These are phyloP conservation scores for Phytophthora megakarya DNA, from an alignment of 352 stramenopile genomes.

Conservation along the genomic window DNA sequence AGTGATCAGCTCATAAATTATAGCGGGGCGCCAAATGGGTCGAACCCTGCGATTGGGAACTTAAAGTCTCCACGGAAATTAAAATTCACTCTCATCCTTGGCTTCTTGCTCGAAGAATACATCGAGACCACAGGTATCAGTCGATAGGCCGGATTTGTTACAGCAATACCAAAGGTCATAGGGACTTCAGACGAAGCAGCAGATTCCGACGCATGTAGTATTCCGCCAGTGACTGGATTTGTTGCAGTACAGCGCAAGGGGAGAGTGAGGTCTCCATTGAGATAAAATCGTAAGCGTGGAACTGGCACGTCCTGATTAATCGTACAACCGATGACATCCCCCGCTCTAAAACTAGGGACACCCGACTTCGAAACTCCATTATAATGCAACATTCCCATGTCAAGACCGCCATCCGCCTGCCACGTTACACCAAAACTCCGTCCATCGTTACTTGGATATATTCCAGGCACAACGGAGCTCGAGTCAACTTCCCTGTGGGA, in stretches of 20 bases:
- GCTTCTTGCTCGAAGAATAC: constrained; percentile 75
- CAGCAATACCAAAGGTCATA: constrained; percentile 35
- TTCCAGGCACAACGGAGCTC: constrained; percentile 51
- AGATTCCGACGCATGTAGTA: background rate
- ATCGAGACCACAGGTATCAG: constrained; percentile 74
- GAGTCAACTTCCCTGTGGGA: background rate
- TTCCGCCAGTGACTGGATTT: background rate
- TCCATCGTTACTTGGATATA: constrained; percentile 60
- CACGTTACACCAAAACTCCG: constrained; percentile 73
- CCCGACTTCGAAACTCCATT: constrained; percentile 73
- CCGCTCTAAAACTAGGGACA: constrained; percentile 64
- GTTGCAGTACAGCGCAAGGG: constrained; percentile 32
- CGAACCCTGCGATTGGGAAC: constrained; percentile 68
- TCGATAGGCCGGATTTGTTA: constrained; percentile 67
- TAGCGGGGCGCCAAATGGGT: constrained; percentile 70
- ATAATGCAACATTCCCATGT: constrained; percentile 76
- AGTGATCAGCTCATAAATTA: too few relatives aligned
- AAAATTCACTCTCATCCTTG: constrained; percentile 71
- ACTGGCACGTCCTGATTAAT: constrained; percentile 77
- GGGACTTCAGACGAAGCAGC: constrained; percentile 7
- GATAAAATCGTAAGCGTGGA: constrained; percentile 73
- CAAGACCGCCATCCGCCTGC: constrained; percentile 72
- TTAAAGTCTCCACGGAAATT: constrained; percentile 80
- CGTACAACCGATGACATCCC: constrained; percentile 74
- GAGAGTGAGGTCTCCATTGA: constrained; percentile 76